A percentile compares a stretch with the other conserved stretches of the same genome.
phyloP scores from a whole-genome alignment of 225 moss, liverwort and hornwort genomes.

The Pleurozium schreberi region DNA sequence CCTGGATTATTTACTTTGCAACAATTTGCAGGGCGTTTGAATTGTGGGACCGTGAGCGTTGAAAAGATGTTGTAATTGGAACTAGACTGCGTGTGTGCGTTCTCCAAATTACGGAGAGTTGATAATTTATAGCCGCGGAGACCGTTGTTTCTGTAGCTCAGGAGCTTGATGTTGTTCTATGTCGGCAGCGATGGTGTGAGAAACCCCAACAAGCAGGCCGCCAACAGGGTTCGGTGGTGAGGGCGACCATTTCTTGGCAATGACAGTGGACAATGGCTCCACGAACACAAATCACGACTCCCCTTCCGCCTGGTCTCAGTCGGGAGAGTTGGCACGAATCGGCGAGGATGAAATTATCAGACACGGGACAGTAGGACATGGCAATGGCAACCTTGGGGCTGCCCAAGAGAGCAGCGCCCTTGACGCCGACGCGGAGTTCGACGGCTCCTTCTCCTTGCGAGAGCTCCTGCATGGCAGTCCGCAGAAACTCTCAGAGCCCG shows the following conservation, averaged over 20 bases:
- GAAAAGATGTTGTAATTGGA: background rate
- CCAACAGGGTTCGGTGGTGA: background rate
- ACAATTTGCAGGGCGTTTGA: background rate
- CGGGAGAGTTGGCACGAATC: constrained; percentile 3
- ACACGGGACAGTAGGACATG: background rate
- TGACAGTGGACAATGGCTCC: constrained; percentile 13
- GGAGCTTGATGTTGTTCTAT: background rate
- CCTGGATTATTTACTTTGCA: background rate
- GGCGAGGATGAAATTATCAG: constrained; percentile 14
- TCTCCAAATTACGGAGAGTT: background rate
- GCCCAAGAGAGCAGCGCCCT: background rate
- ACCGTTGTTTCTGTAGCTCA: background rate
- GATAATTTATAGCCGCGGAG: background rate
- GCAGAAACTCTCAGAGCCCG: background rate
- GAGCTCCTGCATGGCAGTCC: background rate
- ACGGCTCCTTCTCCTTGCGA: constrained; percentile 8
- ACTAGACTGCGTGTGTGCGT: background rate
- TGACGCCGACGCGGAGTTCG: background rate
- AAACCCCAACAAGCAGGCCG: background rate
- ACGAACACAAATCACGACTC: background rate
- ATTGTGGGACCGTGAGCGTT: background rate
- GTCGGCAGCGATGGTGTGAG: background rate
- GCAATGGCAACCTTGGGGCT: background rate
- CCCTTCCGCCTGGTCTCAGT: background rate
- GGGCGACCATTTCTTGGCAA: background rate